Evolutionary conservation across 2,329 filamentous ascomycete species (phyloP), one percentile per base, ranked within the genome.

Genomic region (Ophiocordyceps sinensis): DNA sequence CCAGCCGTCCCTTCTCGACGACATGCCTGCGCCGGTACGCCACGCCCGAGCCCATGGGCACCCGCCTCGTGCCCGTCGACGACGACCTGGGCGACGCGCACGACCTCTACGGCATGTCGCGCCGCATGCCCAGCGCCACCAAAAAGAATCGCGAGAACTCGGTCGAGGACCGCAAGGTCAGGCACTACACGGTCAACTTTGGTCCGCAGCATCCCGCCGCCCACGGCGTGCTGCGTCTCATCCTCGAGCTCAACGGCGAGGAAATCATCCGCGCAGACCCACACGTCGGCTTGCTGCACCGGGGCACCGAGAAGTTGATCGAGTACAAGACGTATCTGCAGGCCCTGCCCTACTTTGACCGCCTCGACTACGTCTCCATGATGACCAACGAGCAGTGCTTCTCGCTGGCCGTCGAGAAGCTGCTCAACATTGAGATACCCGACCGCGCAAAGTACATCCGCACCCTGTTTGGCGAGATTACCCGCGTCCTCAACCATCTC

Each of bases 331-430:
- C 89, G 53, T 98, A 98, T 61, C 76, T 96, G 58, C 91, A 98
- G 72, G 91, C 91, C 43, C 72, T 98, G 59, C 91, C 91, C 43
- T 98, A 98, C 72, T 98, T 98, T 62, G 91, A 98, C 68, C 86
- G 91, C 53, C 74, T 98, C 63, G 91, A 98, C 67, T 98, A 98
- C 65, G 88, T 95, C 53, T 95, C 87, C 56, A 98, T 98, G 93
- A 98, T 98, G 91, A 98, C 91, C 57, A 98, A 98, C 66, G 91
- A 98, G 73, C 91, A 98, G 68, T 94, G 87, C 60, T 98, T 86
- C 66, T 79, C 87, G 31, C 75, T 98, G 50, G 91, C 87, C 17
- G 89, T 96, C 42, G 91, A 98, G 75, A 98, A 98, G 74, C 75
- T 98, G 45, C 72, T 98, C 55, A 98, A 98, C 64, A 73, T 98